Evolutionary conservation across 2,329 filamentous ascomycete genomes (phyloP).

Genomic region (Aspergillus brunneoviolaceus): DNA sequence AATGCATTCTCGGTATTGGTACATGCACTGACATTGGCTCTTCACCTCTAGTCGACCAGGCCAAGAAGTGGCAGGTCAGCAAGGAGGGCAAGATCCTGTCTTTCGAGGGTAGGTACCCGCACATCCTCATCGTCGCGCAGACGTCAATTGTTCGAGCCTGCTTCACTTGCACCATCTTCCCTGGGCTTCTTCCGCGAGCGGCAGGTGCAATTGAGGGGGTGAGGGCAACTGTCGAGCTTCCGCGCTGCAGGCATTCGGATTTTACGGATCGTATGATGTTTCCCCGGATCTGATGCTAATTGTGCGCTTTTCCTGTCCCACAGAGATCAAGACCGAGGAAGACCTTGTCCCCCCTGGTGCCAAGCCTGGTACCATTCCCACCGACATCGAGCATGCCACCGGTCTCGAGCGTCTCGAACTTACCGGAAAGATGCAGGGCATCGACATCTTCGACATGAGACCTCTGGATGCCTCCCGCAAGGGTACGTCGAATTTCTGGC

Average conservation of each 20-base stretch:
- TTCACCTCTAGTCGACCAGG: slow-evolving; percentile 31
- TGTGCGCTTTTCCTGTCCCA: slow-evolving; percentile 13
- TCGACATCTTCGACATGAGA: slow-evolving; percentile 98
- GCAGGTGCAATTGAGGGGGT: slow-evolving; percentile 8
- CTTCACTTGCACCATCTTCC: not conserved
- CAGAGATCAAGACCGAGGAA: slow-evolving; percentile 79
- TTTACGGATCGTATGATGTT: slow-evolving; percentile 5
- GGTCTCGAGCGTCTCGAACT: slow-evolving; percentile 99
- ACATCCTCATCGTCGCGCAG: slow-evolving; percentile 6
- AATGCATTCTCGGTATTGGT: not conserved
- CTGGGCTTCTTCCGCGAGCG: not conserved
- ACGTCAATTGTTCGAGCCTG: slow-evolving; percentile 15
- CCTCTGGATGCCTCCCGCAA: slow-evolving; percentile 87
- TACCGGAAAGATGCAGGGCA: slow-evolving; percentile 97
- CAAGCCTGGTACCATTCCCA: slow-evolving; percentile 77
- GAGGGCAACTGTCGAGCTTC: not conserved
- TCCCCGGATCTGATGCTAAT: slow-evolving; percentile 13
- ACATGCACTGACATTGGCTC: slow-evolving; percentile 26
- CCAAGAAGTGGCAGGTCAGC: slow-evolving; percentile 46
- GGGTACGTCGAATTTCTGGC: slow-evolving; percentile 54
- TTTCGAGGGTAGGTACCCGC: slow-evolving; percentile 44
- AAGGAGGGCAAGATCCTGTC: slow-evolving; percentile 45
- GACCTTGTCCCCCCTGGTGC: slow-evolving; percentile 87
- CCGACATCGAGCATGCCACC: slow-evolving; percentile 92
- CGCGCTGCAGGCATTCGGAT: too few relatives aligned